These are phyloP conservation scores for Coemansia sp. DNA, from an alignment of 192 early-diverging fungal species.

Conservation along the genomic window DNA sequence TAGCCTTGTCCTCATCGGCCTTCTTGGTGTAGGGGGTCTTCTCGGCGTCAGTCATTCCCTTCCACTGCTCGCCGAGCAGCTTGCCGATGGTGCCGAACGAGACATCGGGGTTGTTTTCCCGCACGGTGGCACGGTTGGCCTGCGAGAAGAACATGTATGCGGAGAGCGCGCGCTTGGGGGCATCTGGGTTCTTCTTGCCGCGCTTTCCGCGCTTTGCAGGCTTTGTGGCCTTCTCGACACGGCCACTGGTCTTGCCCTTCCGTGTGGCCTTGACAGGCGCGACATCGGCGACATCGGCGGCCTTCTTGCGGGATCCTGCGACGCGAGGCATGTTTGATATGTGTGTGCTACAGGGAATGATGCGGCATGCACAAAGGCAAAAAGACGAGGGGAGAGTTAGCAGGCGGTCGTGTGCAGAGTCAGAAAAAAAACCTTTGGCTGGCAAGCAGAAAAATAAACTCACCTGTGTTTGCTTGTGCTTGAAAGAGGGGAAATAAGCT, in stretches of 20 bases:
- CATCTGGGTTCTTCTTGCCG: constrained; percentile 76
- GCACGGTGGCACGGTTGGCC: constrained; percentile 73
- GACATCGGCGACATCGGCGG: constrained; percentile 13
- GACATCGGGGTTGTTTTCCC: constrained; percentile 77
- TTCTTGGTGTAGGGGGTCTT: constrained; percentile 59
- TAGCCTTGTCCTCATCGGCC: constrained; percentile 54
- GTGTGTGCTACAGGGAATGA: not conserved
- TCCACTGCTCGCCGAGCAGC: constrained; percentile 73
- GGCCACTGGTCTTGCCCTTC: constrained; percentile 9
- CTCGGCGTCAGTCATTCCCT: constrained; percentile 51
- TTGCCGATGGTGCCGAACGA: constrained; percentile 70
- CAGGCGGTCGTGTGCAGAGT: not conserved
- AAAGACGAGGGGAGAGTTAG: not conserved
- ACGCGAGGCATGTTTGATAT: constrained; percentile 37
- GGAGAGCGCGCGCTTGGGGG: constrained; percentile 89
- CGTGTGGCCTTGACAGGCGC: not conserved
- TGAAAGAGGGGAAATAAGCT: not conserved
- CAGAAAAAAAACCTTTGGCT: not conserved
- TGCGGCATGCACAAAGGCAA: not conserved
- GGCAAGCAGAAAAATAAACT: not conserved
- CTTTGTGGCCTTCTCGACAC: constrained; percentile 19
- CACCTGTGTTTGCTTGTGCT: too few relatives aligned
- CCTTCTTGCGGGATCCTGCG: constrained; percentile 22
- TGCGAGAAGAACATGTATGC: constrained; percentile 92
- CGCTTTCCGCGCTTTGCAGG: constrained; percentile 47